Conservation (phyloP, 179 eudicot genomes). For the Silene noctiflora region DNA sequence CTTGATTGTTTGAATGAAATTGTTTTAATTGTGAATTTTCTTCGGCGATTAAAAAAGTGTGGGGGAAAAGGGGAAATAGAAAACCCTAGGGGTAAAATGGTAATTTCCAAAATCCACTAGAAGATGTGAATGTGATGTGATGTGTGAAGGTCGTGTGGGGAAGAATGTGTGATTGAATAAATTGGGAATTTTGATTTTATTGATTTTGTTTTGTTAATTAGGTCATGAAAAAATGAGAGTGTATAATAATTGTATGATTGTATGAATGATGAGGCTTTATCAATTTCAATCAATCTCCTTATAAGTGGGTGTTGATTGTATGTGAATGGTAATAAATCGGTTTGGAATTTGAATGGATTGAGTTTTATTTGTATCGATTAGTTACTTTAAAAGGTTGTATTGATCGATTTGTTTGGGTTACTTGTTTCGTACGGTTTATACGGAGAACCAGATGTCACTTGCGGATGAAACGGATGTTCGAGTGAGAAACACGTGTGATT, state of each 20-base stretch:
- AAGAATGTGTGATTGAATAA: neutral
- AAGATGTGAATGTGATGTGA: neutral
- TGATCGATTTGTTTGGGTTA: too few relatives aligned
- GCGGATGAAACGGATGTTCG: too few relatives aligned
- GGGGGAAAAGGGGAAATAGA: neutral
- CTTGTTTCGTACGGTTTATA: too few relatives aligned
- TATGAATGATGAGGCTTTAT: too few relatives aligned
- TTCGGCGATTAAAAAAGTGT: slow-evolving; percentile 17
- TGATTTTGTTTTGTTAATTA: neutral
- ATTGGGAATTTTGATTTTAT: neutral
- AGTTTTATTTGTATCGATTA: neutral
- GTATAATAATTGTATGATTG: too few relatives aligned
- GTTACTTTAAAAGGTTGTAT: neutral
- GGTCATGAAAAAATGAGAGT: neutral
- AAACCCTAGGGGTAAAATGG: slow-evolving; percentile 14
- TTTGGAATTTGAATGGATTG: neutral
- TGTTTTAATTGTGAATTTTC: neutral
- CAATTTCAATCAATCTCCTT: too few relatives aligned
- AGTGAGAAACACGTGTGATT: too few relatives aligned
- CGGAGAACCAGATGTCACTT: too few relatives aligned
- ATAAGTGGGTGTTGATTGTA: neutral
- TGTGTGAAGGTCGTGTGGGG: neutral
- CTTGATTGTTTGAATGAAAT: slow-evolving; percentile 6
- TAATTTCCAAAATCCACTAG: neutral
- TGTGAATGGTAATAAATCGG: neutral